Conservation (phyloP, 202 grass and related monocot species). For the Carex sylvatica region DNA sequence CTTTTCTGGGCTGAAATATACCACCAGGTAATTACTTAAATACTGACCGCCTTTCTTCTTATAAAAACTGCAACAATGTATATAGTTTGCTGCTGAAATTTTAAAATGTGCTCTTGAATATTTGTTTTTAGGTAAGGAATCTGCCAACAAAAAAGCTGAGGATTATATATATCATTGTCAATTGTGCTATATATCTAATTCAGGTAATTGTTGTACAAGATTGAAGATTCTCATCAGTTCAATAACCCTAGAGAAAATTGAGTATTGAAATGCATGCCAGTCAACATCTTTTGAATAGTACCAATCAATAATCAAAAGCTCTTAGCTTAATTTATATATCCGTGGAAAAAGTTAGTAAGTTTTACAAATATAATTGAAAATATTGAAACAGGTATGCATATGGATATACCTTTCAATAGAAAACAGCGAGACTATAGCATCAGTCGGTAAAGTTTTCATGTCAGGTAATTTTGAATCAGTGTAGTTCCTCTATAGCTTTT, state of each 20-base stretch:
- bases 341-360: not conserved
- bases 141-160: conserved; percentile 64
- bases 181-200: conserved; percentile 60
- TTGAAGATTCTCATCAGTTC: not conserved
- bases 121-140: conserved; percentile 49
- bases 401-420: conserved; percentile 66
- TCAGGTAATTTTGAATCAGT: conserved; percentile 41
- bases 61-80: not conserved
- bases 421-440: conserved; percentile 40
- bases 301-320: not conserved
- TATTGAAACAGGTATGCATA: conserved; percentile 58
- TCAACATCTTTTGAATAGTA: not conserved
- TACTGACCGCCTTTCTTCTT: not conserved
- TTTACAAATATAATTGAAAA: conserved; percentile 19
- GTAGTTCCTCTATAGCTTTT: conserved; percentile 9
- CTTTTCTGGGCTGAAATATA: conserved; percentile 97
- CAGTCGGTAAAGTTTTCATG: conserved; percentile 68
- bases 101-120: conserved; percentile 15
- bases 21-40: conserved; percentile 53
- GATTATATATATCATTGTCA: conserved; percentile 53
- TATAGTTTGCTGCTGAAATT: not conserved
- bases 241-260: not conserved
- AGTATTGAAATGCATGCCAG: not conserved
- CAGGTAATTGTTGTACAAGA: conserved; percentile 43
- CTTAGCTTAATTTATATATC: not conserved